Evolutionary conservation across 441 rosid species (phyloP), one percentile per base, ranked within the genome.

Genomic region (Erodium moschatum): DNA sequence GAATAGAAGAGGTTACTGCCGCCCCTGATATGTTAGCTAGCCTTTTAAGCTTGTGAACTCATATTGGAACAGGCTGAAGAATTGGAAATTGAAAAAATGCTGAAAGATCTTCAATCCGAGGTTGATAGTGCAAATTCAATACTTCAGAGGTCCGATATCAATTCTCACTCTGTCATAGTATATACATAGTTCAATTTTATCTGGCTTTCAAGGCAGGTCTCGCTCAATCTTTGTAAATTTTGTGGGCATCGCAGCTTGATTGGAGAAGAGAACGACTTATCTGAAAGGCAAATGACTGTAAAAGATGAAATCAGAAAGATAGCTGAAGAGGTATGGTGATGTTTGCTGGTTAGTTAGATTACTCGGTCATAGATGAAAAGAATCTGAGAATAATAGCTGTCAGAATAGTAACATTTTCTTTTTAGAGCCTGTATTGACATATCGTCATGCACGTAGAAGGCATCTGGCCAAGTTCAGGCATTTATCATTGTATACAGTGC

Each of bases 1-100:
- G 50, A 10, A 44, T 12, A 40, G 0, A 40, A 40, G 0, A 40
- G 44, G 44, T 40, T 9, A 40, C 44, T 40, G 9, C 44, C 9
- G 21, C 58, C 33, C 31, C 18, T 67, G 44, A 67, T 29, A 27
- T 70, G 68, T 21, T 62, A 46, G 65, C 61, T 38, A n/a, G 66
- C 19, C 66, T 31, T 27, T 9, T 21, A 56, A 24, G 31, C 70
- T 42, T 31, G 66, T 64, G 66, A 62, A 24, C 19, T 62, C 44
- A 64, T 69, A 64, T 64, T 76, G 44, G 67, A 70, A 42, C 82
- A 95, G 98, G 89, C 87, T 72, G 98, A 92, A 82, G 94, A 87
- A 78, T 85, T 80, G 69, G 94, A 89, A 85, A 81, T 86, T 33
- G 91, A 89, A 80, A 94, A 78, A 70, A 85, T 80, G 65, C 68